Evolutionary conservation across 2,329 filamentous ascomycete genomes (phyloP).

Genomic region (Pyrenophora tritici-repentis): DNA sequence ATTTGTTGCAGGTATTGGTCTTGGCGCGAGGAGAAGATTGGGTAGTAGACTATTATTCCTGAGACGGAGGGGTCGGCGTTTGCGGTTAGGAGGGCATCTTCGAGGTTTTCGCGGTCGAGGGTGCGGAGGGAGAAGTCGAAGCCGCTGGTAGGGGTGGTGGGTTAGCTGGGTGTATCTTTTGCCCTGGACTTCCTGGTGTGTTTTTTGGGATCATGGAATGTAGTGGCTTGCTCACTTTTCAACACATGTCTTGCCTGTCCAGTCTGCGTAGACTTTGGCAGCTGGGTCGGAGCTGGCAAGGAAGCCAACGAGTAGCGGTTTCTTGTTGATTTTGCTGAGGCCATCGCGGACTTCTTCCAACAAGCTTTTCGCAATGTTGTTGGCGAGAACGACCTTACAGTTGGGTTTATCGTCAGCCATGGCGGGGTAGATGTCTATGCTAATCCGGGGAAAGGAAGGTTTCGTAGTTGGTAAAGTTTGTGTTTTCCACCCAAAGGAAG

Average conservation of each 20-base stretch:
- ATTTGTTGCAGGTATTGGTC: conserved; percentile 97
- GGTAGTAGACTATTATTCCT: conserved; percentile 97
- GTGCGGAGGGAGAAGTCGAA: conserved; percentile 86
- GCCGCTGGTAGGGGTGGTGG: conserved; percentile 61
- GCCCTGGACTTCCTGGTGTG: no score
- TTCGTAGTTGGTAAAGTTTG: background rate
- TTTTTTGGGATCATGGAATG: no score
- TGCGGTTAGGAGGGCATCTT: conserved; percentile 83
- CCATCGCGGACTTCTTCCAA: conserved; percentile 78
- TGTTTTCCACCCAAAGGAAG: background rate
- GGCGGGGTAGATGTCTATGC: conserved; percentile 23
- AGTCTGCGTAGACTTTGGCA: conserved; percentile 91
- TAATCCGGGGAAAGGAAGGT: conserved; percentile 2
- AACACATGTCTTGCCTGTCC: conserved; percentile 93
- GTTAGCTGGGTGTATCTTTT: conserved; percentile 8
- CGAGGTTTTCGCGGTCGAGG: conserved; percentile 84
- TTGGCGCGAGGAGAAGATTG: conserved; percentile 88
- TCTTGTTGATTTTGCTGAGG: conserved; percentile 70
- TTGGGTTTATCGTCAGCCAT: conserved; percentile 52
- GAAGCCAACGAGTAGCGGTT: conserved; percentile 86
- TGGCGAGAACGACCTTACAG: conserved; percentile 92
- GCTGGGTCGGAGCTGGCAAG: conserved; percentile 90
- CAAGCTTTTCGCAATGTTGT: conserved; percentile 81
- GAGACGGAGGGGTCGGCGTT: conserved; percentile 79
- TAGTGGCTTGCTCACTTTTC: conserved; percentile 94